phyloP scores from a whole-genome alignment of 169 alveolate species.

The Plasmodium reichenowi region DNA sequence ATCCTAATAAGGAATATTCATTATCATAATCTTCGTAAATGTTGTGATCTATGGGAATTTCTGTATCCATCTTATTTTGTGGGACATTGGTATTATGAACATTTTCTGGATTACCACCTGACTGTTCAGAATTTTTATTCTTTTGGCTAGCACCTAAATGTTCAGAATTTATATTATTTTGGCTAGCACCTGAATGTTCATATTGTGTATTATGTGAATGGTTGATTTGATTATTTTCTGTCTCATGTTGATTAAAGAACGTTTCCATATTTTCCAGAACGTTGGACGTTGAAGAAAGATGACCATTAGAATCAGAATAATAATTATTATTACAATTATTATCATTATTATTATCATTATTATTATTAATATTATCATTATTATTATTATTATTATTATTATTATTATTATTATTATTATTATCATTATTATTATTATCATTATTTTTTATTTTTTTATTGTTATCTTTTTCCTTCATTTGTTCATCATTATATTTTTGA shows the following conservation, averaged over 20 bases:
- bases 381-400: neutral
- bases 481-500: neutral
- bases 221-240: neutral
- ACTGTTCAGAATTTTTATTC: neutral
- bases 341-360: neutral
- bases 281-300: neutral
- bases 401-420: neutral
- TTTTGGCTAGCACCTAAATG: neutral
- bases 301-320: neutral
- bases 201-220: neutral
- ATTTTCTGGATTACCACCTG: neutral
- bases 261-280: neutral
- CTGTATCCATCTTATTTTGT: neutral
- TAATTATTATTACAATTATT: neutral
- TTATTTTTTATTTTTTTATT: neutral
- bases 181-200: neutral
- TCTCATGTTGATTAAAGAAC: neutral
- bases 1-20: slow-evolving; percentile 86
- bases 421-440: neutral
- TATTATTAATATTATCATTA: neutral
- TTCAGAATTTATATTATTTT: neutral
- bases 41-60: neutral
- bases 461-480: neutral
- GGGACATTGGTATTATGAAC: neutral
- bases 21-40: slow-evolving; percentile 75